Conservation (phyloP, 1,139 yeast genomes). For the Sugiyamaella castrensis region DNA sequence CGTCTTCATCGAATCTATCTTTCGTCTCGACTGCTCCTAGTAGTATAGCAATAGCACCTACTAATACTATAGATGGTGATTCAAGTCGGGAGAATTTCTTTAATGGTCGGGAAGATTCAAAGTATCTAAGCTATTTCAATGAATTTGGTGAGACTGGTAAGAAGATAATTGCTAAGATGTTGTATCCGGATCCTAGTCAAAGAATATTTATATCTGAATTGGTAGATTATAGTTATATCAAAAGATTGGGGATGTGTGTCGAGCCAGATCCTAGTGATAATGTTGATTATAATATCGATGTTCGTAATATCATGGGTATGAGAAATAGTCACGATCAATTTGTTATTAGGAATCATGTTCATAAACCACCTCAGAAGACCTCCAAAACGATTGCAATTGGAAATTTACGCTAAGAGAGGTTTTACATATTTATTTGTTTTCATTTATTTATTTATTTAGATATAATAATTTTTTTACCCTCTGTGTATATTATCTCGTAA, state of each 20-base stretch:
- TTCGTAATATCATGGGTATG: slow-evolving; percentile 15
- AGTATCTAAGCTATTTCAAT: slow-evolving; percentile 21
- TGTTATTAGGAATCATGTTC: slow-evolving; percentile 26
- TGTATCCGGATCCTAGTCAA: slow-evolving; percentile 70
- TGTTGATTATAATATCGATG: slow-evolving; percentile 14
- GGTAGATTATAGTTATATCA: slow-evolving; percentile 75
- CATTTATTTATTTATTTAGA: neutral
- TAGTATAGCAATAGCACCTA: neutral
- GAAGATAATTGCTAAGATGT: slow-evolving; percentile 39
- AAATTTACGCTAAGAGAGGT: neutral
- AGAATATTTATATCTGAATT: slow-evolving; percentile 74
- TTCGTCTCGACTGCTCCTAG: neutral
- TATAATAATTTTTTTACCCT: neutral
- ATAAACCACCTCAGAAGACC: slow-evolving; percentile 24
- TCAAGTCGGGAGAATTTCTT: slow-evolving; percentile 5
- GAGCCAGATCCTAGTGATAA: slow-evolving; percentile 16
- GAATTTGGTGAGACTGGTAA: slow-evolving; percentile 32
- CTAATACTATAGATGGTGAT: neutral
- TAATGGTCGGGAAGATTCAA: slow-evolving; percentile 6
- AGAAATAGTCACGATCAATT: slow-evolving; percentile 16
- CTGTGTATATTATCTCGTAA: neutral
- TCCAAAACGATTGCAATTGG: slow-evolving; percentile 22
- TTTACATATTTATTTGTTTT: neutral
- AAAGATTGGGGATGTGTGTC: slow-evolving; percentile 64
- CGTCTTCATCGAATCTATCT: slow-evolving; percentile 2